phyloP scores from a whole-genome alignment of 2,329 filamentous ascomycete genomes.

The Pseudomassariella vexata region DNA sequence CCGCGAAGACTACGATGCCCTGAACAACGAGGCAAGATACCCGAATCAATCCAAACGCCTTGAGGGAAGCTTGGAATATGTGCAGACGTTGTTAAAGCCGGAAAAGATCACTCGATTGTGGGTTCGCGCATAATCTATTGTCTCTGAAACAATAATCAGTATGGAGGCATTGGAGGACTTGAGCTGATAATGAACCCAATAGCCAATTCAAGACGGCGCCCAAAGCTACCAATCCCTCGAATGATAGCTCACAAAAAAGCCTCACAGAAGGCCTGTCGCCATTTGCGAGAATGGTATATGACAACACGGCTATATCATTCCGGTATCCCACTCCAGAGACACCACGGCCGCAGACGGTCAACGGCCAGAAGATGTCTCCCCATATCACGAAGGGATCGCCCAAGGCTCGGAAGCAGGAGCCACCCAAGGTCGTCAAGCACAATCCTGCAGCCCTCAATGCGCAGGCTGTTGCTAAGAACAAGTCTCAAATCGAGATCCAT shows the following conservation, averaged over 20 bases:
- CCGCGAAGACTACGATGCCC: slow-evolving; percentile 52
- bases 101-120: slow-evolving; percentile 68
- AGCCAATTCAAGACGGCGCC: slow-evolving; percentile 55
- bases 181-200: too few relatives aligned
- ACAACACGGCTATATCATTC: slow-evolving; percentile 34
- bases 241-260: slow-evolving; percentile 18
- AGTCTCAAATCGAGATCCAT: slow-evolving; percentile 21
- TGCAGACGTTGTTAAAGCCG: slow-evolving; percentile 68
- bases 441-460: slow-evolving; percentile 29
- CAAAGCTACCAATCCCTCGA: slow-evolving; percentile 21
- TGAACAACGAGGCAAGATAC: slow-evolving; percentile 65
- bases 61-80: slow-evolving; percentile 66
- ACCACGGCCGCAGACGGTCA: slow-evolving; percentile 18
- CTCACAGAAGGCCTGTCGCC: slow-evolving; percentile 41
- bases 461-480: slow-evolving; percentile 20
- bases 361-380: slow-evolving; percentile 21
- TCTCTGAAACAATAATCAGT: too few relatives aligned
- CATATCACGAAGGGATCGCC: slow-evolving; percentile 23
- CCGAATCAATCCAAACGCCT: slow-evolving; percentile 58
- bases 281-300: slow-evolving; percentile 42
- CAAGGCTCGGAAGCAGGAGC: slow-evolving; percentile 22
- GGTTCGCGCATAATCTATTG: slow-evolving; percentile 21
- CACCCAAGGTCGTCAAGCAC: slow-evolving; percentile 31
- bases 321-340: slow-evolving; percentile 32
- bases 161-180: too few relatives aligned